phyloP scores from a whole-genome alignment of 1,284 basidiomycete genomes.

The Pterulicium gracile region DNA sequence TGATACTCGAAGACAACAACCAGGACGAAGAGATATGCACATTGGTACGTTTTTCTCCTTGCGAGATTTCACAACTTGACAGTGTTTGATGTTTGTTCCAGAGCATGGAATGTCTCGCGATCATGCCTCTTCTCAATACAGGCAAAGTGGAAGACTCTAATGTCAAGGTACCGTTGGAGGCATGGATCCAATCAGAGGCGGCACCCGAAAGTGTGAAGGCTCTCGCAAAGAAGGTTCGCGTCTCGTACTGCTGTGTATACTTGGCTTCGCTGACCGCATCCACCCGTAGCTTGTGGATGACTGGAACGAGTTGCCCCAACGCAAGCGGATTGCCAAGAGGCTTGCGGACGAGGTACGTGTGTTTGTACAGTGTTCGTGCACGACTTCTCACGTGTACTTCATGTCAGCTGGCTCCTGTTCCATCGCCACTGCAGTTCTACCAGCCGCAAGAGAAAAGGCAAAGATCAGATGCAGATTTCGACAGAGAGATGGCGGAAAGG shows the following conservation, averaged over 20 bases:
- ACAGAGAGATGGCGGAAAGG: too few relatives aligned
- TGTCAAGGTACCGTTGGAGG: conserved; percentile 59
- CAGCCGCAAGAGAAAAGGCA: too few relatives aligned
- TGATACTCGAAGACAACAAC: conserved; percentile 73
- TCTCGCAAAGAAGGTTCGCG: conserved; percentile 47
- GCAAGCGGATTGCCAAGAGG: conserved; percentile 67
- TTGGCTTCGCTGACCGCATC: conserved; percentile 2
- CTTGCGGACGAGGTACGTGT: conserved; percentile 3
- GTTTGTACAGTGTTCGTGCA: too few relatives aligned
- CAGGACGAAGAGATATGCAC: conserved; percentile 66
- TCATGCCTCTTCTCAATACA: conserved; percentile 79
- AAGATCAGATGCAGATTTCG: too few relatives aligned
- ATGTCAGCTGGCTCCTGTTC: too few relatives aligned
- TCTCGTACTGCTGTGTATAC: not conserved
- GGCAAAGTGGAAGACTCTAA: conserved; percentile 93
- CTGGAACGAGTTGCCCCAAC: conserved; percentile 69
- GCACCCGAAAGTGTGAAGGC: conserved; percentile 42
- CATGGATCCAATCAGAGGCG: conserved; percentile 41
- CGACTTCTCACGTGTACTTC: too few relatives aligned
- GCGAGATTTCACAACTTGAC: not conserved
- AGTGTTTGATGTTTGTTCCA: conserved; percentile 19
- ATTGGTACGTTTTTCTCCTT: conserved; percentile 35
- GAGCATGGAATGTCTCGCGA: conserved; percentile 66
- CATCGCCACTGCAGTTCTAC: too few relatives aligned
- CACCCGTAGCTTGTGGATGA: conserved; percentile 49